Conservation (phyloP, 1,284 basidiomycete species). For the Moesziomyces sp. region DNA sequence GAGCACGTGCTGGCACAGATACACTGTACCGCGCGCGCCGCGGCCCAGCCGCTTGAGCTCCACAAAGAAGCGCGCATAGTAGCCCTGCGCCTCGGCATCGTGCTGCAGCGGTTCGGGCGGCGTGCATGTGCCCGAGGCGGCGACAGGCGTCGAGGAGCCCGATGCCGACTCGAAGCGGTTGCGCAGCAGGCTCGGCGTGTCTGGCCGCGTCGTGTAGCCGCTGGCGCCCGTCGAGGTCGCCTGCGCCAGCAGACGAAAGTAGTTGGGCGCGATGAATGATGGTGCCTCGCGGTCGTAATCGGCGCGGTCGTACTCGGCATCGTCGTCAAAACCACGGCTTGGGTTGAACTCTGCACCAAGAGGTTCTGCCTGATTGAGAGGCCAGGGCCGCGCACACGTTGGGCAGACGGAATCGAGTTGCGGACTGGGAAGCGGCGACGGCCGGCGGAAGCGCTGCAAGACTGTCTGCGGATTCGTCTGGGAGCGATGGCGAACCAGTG, state of each 20-base stretch:
- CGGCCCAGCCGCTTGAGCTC: slow-evolving; percentile 87
- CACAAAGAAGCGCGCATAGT: slow-evolving; percentile 80
- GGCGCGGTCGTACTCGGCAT: not conserved
- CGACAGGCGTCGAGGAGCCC: slow-evolving; percentile 24
- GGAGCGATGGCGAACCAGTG: slow-evolving; percentile 18
- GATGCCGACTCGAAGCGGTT: slow-evolving; percentile 31
- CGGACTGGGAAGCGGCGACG: not conserved
- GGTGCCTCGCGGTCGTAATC: slow-evolving; percentile 15
- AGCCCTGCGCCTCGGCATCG: slow-evolving; percentile 68
- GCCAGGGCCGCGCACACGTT: slow-evolving; percentile 42
- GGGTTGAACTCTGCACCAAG: not conserved
- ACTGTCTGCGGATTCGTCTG: slow-evolving; percentile 5
- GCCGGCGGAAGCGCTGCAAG: slow-evolving; percentile 11
- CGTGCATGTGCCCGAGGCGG: slow-evolving; percentile 7
- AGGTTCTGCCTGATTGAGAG: not conserved
- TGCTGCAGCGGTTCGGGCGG: slow-evolving; percentile 26
- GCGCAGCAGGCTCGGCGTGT: slow-evolving; percentile 8
- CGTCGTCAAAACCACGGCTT: not conserved
- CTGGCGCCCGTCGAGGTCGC: slow-evolving; percentile 15
- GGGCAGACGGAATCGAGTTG: slow-evolving; percentile 28
- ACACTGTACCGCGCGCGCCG: slow-evolving; percentile 91
- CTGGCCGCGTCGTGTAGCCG: slow-evolving; percentile 4
- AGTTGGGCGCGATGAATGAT: slow-evolving; percentile 51
- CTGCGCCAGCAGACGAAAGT: slow-evolving; percentile 56
- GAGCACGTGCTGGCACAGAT: slow-evolving; percentile 82